These are phyloP conservation scores for Cystobasidium onofrii DNA, from an alignment of 768 basidiomycete species.

Conservation along the genomic window DNA sequence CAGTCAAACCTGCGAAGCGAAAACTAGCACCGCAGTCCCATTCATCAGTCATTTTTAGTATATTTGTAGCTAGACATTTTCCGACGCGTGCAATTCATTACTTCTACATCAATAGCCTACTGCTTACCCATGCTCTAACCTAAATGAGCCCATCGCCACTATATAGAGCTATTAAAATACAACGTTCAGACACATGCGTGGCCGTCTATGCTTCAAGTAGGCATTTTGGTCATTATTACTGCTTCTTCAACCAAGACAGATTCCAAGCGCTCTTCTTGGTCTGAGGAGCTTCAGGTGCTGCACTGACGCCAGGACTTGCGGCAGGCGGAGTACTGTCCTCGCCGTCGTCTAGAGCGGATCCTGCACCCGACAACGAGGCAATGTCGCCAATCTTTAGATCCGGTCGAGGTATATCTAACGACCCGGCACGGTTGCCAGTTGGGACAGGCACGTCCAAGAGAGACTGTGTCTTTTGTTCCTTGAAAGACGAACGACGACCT, in stretches of 20 bases:
- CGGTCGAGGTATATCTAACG: slow-evolving; percentile 23
- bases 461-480: background rate
- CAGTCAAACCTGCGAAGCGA: too few species aligned
- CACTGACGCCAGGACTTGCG: background rate
- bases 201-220: too few species aligned
- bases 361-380: background rate
- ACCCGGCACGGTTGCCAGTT: background rate
- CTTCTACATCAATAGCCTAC: too few species aligned
- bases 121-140: too few species aligned
- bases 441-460: background rate
- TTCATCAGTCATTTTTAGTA: background rate
- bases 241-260: slow-evolving; percentile 27
- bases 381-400: slow-evolving; percentile 5
- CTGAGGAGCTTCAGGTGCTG: background rate
- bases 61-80: background rate
- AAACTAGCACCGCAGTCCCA: too few species aligned
- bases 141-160: too few species aligned
- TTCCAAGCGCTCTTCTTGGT: slow-evolving; percentile 30
- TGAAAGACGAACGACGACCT: background rate
- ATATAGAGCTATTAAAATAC: too few species aligned
- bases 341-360: slow-evolving; percentile 4
- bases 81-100: background rate
- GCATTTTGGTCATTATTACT: background rate
- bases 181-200: too few species aligned
- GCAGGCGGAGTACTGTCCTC: background rate